A percentile compares a stretch with the other conserved stretches of the same genome.
Evolutionary conservation across 768 basidiomycete species (phyloP).

Genomic region (Russula griseocarnosa): DNA sequence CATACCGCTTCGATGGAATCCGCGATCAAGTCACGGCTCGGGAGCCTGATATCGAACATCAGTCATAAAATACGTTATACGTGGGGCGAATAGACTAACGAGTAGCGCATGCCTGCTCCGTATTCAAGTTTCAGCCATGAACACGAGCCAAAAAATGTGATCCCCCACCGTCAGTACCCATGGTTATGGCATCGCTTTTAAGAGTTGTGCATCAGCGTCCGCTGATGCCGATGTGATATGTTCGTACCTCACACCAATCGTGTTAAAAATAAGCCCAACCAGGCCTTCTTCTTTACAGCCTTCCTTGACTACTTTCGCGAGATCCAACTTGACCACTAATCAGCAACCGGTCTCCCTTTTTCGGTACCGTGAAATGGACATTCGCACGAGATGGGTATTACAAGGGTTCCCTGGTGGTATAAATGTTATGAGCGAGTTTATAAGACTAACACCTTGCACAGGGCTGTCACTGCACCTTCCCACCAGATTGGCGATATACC

Average conservation of each 20-base stretch:
- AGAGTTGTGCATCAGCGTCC: not conserved
- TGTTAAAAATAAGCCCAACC: constrained; percentile 80
- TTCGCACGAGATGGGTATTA: constrained; percentile 70
- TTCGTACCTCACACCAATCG: constrained; percentile 74
- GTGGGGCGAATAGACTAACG: constrained; percentile 45
- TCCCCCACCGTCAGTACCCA: constrained; percentile 78
- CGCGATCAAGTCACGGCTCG: constrained; percentile 84
- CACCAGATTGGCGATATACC: constrained; percentile 90
- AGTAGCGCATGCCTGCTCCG: constrained; percentile 74
- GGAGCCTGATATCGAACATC: constrained; percentile 47
- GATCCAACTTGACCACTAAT: constrained; percentile 53
- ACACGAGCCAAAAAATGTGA: not conserved
- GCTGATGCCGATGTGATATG: not conserved
- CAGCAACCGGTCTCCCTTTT: not conserved
- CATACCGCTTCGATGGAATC: constrained; percentile 81
- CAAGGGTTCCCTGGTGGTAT: constrained; percentile 68
- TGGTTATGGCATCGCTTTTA: constrained; percentile 77
- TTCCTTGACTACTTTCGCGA: constrained; percentile 74
- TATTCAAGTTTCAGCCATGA: constrained; percentile 9
- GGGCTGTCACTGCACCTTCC: constrained; percentile 57
- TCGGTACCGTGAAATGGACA: not conserved
- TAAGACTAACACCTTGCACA: not conserved
- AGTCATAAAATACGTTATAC: not conserved
- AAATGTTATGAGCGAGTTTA: constrained; percentile 5
- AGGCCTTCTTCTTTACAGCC: constrained; percentile 79